Conservation (phyloP, 2,329 filamentous ascomycete species). For the Scytalidium sp. region DNA sequence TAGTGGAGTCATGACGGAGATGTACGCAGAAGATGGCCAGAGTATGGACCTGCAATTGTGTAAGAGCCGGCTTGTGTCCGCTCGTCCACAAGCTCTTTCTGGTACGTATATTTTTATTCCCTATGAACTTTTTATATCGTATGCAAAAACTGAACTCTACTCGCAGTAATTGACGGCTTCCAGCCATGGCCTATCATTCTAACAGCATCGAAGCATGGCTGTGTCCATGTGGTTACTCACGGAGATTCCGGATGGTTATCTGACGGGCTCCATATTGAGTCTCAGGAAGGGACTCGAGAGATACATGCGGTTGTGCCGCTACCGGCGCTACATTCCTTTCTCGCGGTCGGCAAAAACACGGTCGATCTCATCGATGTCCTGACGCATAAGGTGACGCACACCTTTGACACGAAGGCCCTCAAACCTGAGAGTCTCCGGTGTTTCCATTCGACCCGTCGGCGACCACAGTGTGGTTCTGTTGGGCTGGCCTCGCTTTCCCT, state of each 20-base stretch:
- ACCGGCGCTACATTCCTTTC: slow-evolving; percentile 55
- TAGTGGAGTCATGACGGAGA: slow-evolving; percentile 61
- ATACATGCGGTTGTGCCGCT: slow-evolving; percentile 57
- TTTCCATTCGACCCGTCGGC: slow-evolving; percentile 50
- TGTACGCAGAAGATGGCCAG: slow-evolving; percentile 43
- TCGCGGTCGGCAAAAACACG: slow-evolving; percentile 54
- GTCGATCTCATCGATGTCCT: slow-evolving; percentile 61
- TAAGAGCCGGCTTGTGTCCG: slow-evolving; percentile 44
- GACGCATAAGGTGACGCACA: slow-evolving; percentile 55
- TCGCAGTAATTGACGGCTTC: slow-evolving; percentile 29
- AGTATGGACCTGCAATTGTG: slow-evolving; percentile 46
- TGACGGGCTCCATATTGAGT: slow-evolving; percentile 39
- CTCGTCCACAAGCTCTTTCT: slow-evolving; percentile 20
- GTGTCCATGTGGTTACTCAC: slow-evolving; percentile 45
- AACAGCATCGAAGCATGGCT: slow-evolving; percentile 47
- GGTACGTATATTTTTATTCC: slow-evolving; percentile 5
- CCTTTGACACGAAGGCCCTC: slow-evolving; percentile 57
- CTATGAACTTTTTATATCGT: background rate
- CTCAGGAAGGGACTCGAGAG: slow-evolving; percentile 35
- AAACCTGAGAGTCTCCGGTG: slow-evolving; percentile 57
- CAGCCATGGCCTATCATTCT: slow-evolving; percentile 35
- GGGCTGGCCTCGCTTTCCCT: slow-evolving; percentile 63
- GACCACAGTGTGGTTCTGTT: slow-evolving; percentile 50
- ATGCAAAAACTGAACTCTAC: slow-evolving; percentile 16
- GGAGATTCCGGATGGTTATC: slow-evolving; percentile 47